Conservation (phyloP, 2,329 filamentous ascomycete genomes). For the Teratosphaeria zuluensis region DNA sequence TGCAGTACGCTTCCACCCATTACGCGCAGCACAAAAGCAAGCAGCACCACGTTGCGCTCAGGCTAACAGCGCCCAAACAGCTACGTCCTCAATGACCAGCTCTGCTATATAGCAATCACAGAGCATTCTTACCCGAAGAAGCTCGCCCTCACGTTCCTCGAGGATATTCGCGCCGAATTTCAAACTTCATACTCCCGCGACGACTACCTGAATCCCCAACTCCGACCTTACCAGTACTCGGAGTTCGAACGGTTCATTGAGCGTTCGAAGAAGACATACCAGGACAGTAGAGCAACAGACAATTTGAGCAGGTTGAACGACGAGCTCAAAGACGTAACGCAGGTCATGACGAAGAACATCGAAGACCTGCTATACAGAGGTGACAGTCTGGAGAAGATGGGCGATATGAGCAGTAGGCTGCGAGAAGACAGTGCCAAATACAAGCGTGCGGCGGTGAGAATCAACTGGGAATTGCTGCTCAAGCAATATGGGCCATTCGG, state of each 20-base stretch:
- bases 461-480: slow-evolving; percentile 93
- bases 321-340: slow-evolving; percentile 92
- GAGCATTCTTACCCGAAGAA: slow-evolving; percentile 93
- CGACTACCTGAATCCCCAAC: slow-evolving; percentile 62
- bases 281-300: slow-evolving; percentile 79
- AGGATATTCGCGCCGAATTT: slow-evolving; percentile 86
- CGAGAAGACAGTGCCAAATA: slow-evolving; percentile 94
- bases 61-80: slow-evolving; percentile 36
- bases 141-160: slow-evolving; percentile 95
- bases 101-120: slow-evolving; percentile 90
- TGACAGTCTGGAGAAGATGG: slow-evolving; percentile 92
- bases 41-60: background rate
- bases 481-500: slow-evolving; percentile 95
- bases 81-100: slow-evolving; percentile 73
- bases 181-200: slow-evolving; percentile 66
- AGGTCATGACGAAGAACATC: slow-evolving; percentile 99
- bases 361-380: slow-evolving; percentile 93
- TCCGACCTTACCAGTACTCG: slow-evolving; percentile 92
- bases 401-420: slow-evolving; percentile 71
- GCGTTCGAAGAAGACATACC: slow-evolving; percentile 86
- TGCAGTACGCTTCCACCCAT: slow-evolving; percentile 57
- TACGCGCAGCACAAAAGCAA: background rate
- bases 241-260: slow-evolving; percentile 97
- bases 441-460: slow-evolving; percentile 78
- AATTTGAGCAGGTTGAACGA: slow-evolving; percentile 95